Conservation (phyloP, 1,139 yeast genomes). For the Torulaspora pretoriensis region DNA sequence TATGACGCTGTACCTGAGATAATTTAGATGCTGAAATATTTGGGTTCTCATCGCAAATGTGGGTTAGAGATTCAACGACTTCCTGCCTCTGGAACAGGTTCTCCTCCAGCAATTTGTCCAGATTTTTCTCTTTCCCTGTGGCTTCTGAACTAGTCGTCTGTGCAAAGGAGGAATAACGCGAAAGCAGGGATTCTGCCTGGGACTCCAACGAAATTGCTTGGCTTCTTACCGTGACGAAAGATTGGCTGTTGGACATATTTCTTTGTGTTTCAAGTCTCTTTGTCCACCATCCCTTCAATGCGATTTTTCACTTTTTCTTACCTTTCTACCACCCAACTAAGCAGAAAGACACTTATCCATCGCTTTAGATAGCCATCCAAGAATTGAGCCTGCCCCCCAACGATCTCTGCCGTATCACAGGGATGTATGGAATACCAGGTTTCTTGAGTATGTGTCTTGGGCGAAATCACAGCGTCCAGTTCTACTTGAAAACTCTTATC, state of each 20-base stretch:
- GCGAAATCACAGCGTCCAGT: slow-evolving; percentile 12
- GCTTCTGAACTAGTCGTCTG: slow-evolving; percentile 47
- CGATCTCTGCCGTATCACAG: slow-evolving; percentile 30
- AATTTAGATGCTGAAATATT: slow-evolving; percentile 66
- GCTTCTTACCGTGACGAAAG: slow-evolving; percentile 50
- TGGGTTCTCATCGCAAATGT: slow-evolving; percentile 53
- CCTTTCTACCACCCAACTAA: slow-evolving; percentile 16
- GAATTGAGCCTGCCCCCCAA: slow-evolving; percentile 18
- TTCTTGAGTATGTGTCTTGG: slow-evolving; percentile 5
- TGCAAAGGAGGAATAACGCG: slow-evolving; percentile 52
- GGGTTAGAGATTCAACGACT: slow-evolving; percentile 38
- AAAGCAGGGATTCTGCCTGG: slow-evolving; percentile 48
- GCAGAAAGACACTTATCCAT: slow-evolving; percentile 28
- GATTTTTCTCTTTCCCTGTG: slow-evolving; percentile 45
- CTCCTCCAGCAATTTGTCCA: slow-evolving; percentile 44
- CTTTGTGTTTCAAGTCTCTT: not conserved
- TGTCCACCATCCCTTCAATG: not conserved
- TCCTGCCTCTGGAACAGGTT: slow-evolving; percentile 42
- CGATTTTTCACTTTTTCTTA: not conserved
- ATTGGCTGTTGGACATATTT: slow-evolving; percentile 25
- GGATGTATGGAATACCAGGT: slow-evolving; percentile 31
- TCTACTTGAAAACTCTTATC: slow-evolving; percentile 9
- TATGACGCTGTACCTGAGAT: slow-evolving; percentile 80
- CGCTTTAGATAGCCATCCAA: slow-evolving; percentile 20
- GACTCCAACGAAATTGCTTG: slow-evolving; percentile 55